Evolutionary conservation across 2,329 filamentous ascomycete species (phyloP), one percentile per base, ranked within the genome.

Genomic region (Monilinia vaccinii-corymbosi): DNA sequence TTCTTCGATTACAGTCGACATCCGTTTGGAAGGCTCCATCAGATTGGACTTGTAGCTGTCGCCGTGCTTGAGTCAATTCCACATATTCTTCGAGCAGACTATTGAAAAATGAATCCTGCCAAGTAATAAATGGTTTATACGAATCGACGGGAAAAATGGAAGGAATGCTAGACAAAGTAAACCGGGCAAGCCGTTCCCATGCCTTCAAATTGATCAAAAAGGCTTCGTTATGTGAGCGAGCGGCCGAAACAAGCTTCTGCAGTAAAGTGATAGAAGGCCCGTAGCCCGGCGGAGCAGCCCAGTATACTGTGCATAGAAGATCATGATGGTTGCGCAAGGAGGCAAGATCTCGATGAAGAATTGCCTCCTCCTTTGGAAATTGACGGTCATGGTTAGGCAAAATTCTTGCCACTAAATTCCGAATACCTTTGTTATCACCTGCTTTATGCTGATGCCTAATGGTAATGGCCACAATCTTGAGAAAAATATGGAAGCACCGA

Each of bases 261-360:
- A 88, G 78, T 23, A 82, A 73, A 58, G 78, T 76, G 1, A 80
- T 72, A 7, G 75, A 75, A 4, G 81, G 83, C 9, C 84, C 78
- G 52, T 82, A 67, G 3, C 79, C 77, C 1, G 76, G 69, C 10
- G 84, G 84, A 1, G 81, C 77, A 7, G 80, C 81, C 83, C 84
- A 88, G 68, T 82, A 88, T 5, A 88, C 74, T 0, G 83, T 85
- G 64, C 81, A 84, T 4, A 88, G 75, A 46, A 88, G 78, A 69
- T 88, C 85, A 61, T 88, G 85, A 62, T 88, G 85, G 62, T 88
- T 88, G 60, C 84, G 76, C 47, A 88, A 73, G 6, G 84, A 83
- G 4, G 83, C 82, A 49, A 88, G 75, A 52, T 88, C 84, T 42
- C 79, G 78, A 64, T 84, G 76, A 60, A 80, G 77, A 13, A 87